These are phyloP conservation scores for Phlebiopsis flavidoalba DNA, from an alignment of 768 basidiomycete genomes.

Conservation along the genomic window DNA sequence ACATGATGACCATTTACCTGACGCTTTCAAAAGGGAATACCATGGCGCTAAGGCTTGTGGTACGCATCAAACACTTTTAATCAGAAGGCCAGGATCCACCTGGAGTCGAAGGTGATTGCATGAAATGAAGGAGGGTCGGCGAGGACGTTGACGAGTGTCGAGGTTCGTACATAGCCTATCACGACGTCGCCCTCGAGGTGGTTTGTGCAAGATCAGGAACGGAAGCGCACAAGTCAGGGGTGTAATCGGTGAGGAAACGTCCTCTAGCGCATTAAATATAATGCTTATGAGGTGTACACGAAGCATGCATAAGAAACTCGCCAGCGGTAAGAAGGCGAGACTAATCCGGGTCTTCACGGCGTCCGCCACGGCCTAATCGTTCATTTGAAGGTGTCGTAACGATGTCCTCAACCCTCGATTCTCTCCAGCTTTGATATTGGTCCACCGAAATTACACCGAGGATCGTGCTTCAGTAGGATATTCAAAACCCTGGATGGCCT, in stretches of 20 bases:
- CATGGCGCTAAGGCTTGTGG: slow-evolving; percentile 52
- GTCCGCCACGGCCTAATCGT: neutral
- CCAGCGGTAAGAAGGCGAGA: neutral
- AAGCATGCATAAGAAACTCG: neutral
- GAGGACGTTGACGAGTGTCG: slow-evolving; percentile 37
- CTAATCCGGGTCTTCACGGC: neutral
- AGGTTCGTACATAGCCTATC: slow-evolving; percentile 34
- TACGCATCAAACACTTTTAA: slow-evolving; percentile 50
- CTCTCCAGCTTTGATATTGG: slow-evolving; percentile 72
- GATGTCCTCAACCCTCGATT: slow-evolving; percentile 67
- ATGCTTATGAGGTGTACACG: slow-evolving; percentile 4
- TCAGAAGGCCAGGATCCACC: slow-evolving; percentile 46
- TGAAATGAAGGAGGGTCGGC: slow-evolving; percentile 36
- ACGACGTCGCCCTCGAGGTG: slow-evolving; percentile 32
- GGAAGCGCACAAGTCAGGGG: neutral
- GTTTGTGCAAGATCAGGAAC: slow-evolving; percentile 26
- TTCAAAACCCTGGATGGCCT: slow-evolving; percentile 58
- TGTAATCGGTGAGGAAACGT: neutral
- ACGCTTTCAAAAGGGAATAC: slow-evolving; percentile 49
- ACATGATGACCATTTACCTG: neutral
- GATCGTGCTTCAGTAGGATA: slow-evolving; percentile 67
- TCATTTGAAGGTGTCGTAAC: slow-evolving; percentile 33
- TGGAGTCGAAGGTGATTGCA: slow-evolving; percentile 44
- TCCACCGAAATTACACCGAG: slow-evolving; percentile 81
- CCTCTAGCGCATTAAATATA: slow-evolving; percentile 3